Evolutionary conservation across 768 basidiomycete genomes (phyloP).

Genomic region (Leucocoprinus sp.): DNA sequence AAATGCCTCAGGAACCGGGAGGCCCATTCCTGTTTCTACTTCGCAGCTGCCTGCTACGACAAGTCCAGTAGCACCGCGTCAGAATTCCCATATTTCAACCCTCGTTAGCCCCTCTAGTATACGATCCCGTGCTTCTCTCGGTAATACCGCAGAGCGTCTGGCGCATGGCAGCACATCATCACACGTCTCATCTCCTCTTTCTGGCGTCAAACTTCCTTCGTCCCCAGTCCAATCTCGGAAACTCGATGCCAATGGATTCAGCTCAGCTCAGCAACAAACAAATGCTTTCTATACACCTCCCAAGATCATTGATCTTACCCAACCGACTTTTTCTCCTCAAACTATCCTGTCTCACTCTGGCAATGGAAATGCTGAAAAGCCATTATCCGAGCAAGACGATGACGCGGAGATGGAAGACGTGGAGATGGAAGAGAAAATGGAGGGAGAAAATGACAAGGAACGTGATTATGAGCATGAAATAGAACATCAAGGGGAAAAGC

Average conservation of each 20-base stretch:
- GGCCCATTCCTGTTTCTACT: conserved; percentile 15
- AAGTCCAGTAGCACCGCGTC: conserved; percentile 17
- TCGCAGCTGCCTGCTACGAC: conserved; percentile 1
- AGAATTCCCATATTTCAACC: conserved; percentile 20
- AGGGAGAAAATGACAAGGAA: conserved; percentile 14
- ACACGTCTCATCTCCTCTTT: conserved; percentile 22
- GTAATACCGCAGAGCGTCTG: conserved; percentile 21
- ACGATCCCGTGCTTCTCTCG: conserved; percentile 16
- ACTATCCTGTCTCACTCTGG: not conserved
- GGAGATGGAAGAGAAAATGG: conserved; percentile 15
- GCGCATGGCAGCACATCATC: conserved; percentile 14
- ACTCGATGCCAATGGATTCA: conserved; percentile 26
- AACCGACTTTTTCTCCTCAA: conserved; percentile 23
- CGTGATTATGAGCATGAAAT: not conserved
- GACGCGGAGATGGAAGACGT: conserved; percentile 18
- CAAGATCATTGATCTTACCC: conserved; percentile 30
- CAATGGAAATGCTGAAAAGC: not conserved
- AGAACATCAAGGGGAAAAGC: not conserved
- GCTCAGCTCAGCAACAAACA: conserved; percentile 41
- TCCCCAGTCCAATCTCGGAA: conserved; percentile 12
- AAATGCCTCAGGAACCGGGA: conserved; percentile 30
- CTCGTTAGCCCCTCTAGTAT: conserved; percentile 10
- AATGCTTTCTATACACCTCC: conserved; percentile 54
- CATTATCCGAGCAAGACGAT: conserved; percentile 12
- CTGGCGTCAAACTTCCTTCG: conserved; percentile 21